phyloP scores from a whole-genome alignment of 2,329 filamentous ascomycete species.

The Sporothrix mexicana region DNA sequence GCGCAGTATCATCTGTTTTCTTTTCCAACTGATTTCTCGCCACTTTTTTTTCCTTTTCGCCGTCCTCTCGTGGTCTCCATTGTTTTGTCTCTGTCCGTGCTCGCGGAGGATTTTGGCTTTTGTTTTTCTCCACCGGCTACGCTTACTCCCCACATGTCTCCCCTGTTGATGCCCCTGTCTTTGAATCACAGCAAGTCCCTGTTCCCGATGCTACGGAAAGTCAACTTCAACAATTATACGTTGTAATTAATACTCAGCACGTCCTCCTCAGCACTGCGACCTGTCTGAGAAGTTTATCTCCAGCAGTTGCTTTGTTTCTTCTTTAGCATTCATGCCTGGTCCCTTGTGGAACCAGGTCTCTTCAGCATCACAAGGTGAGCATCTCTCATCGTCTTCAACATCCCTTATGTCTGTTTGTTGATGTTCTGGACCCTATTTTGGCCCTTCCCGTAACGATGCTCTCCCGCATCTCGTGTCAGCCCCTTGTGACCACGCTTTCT shows the following conservation, averaged over 20 bases:
- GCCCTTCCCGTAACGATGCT: background rate
- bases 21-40: background rate
- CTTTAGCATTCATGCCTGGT: background rate
- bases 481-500: background rate
- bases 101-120: background rate
- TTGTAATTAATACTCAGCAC: too few species aligned
- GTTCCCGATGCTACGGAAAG: background rate
- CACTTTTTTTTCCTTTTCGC: background rate
- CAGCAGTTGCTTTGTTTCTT: background rate
- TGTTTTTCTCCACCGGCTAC: background rate
- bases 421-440: slow-evolving; percentile 1
- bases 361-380: background rate
- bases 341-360: background rate
- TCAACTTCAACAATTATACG: background rate
- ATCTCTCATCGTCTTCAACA: background rate
- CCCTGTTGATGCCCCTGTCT: background rate
- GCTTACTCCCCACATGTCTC: background rate
- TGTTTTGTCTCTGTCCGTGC: background rate
- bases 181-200: background rate
- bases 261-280: slow-evolving; percentile 1
- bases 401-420: slow-evolving; percentile 15
- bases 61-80: background rate
- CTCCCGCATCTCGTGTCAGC: background rate
- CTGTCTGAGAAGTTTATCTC: slow-evolving; percentile 1
- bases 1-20: background rate